Base-by-base conservation (phyloP, 768 basidiomycete genomes). In the Hygrocybe punicea region DNA sequence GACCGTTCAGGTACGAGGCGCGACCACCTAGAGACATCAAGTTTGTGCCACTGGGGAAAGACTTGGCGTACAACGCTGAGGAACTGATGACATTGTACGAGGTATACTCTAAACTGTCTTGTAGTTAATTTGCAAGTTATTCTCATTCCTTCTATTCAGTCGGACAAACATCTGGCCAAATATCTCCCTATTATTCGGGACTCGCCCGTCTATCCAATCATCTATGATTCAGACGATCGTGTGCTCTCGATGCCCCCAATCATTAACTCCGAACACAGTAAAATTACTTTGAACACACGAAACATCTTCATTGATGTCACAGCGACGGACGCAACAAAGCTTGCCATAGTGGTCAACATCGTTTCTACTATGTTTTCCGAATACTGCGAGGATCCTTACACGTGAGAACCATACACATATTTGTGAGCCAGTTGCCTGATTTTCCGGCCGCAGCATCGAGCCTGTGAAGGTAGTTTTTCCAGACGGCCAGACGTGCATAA, bases 201-300 rank as follows among this genome's bases (percentile, higher is more conserved):
- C 68, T 91, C 93, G 13, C 92, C 95, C 8, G 92, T 97, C 45
- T 98, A 98, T 73, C 97, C 97, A 36, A 89, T 98, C 73, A 97
- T 98, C 68, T 98, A 98, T 73, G 96, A 98, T 70, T 79, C 83
- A 9, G 78, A 87, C 57, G 91, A 92, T 69, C 84, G 78, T 25
- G 96, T 98, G 2, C 79, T 97, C 25, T 95, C 93, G 17, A 95
- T 98, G 88, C 97, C 97, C 37, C 97, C 97, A 8, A 98, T 99
- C 69, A 96, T 96, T 74, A 97, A 97, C 73, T 95, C 93, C 3
- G 89, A 97, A 62, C 91, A 92, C 73, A 98, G 93, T 70, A 98
- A 98, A 77, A 98, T 99, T 67, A 91, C 91, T 0, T 77, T 97
- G 60, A 87, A 93, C 67, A 98, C 97, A 10, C 82, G 80, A 52